Evolutionary conservation across 805 yeast genomes (phyloP).

Genomic region (Huiozyma naganishii): DNA sequence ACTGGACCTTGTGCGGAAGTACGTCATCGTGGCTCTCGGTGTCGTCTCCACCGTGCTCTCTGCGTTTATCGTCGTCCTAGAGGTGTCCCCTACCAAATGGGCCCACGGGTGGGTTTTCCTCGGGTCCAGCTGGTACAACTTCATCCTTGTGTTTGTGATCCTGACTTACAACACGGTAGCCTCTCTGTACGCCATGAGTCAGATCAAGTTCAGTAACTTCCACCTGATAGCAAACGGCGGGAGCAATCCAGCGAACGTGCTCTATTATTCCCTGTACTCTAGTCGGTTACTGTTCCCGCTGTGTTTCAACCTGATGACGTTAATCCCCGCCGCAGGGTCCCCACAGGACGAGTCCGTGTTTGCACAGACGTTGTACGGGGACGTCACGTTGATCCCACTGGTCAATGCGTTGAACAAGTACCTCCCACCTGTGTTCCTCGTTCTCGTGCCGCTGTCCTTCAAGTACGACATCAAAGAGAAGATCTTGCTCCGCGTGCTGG

Average conservation of each 20-base stretch:
- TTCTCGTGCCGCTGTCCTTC: slow-evolving; percentile 17
- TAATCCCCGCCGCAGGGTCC: slow-evolving; percentile 10
- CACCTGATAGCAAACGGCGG: slow-evolving; percentile 26
- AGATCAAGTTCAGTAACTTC: slow-evolving; percentile 23
- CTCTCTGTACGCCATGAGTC: slow-evolving; percentile 25
- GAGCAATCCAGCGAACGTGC: slow-evolving; percentile 25
- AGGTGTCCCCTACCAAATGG: slow-evolving; percentile 19
- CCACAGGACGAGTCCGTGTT: slow-evolving; percentile 14
- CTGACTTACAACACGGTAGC: slow-evolving; percentile 20
- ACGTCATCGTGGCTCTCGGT: slow-evolving; percentile 6
- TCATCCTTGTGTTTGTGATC: slow-evolving; percentile 14
- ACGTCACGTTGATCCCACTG: slow-evolving; percentile 21
- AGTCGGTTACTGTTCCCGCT: slow-evolving; percentile 26
- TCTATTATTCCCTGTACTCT: slow-evolving; percentile 25
- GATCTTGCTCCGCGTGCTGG: slow-evolving; percentile 19
- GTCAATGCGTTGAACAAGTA: slow-evolving; percentile 19
- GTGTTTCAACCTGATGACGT: slow-evolving; percentile 25
- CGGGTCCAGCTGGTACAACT: slow-evolving; percentile 14
- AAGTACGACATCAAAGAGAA: slow-evolving; percentile 23
- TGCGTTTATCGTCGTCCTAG: slow-evolving; percentile 12
- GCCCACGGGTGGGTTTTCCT: slow-evolving; percentile 18
- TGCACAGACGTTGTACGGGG: slow-evolving; percentile 17
- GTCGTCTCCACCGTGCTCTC: slow-evolving; percentile 11
- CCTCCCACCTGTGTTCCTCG: slow-evolving; percentile 21
- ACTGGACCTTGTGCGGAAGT: slow-evolving; percentile 1